These are phyloP conservation scores for Ajuga chamaepitys DNA, from an alignment of 257 asterid species.

Conservation along the genomic window DNA sequence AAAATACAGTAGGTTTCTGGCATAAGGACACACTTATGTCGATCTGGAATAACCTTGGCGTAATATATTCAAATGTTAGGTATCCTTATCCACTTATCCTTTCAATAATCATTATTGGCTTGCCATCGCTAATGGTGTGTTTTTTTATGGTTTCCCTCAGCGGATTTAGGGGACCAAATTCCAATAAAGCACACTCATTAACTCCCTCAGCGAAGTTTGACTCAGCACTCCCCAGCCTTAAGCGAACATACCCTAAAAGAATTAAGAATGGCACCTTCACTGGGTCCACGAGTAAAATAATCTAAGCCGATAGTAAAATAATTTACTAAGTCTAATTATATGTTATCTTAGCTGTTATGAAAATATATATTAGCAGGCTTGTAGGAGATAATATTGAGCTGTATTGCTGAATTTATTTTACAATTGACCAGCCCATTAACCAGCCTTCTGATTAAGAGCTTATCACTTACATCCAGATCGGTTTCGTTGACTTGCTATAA, in stretches of 20 bases:
- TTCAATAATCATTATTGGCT: not conserved
- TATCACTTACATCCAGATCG: not conserved
- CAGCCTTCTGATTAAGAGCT: not conserved
- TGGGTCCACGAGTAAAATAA: not conserved
- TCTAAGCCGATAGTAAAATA: too few relatives aligned
- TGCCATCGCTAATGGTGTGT: not conserved
- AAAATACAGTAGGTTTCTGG: not conserved
- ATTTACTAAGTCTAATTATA: not conserved
- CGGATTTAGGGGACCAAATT: too few relatives aligned
- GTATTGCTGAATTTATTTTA: not conserved
- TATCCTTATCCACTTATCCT: not conserved
- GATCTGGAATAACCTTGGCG: not conserved
- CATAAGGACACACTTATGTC: not conserved
- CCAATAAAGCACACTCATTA: too few relatives aligned
- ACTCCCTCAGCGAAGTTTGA: too few relatives aligned
- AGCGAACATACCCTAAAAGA: too few relatives aligned
- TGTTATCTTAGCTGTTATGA: not conserved
- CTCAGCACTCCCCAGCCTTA: too few relatives aligned
- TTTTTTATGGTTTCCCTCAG: too few relatives aligned
- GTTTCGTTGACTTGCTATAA: not conserved
- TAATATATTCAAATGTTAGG: not conserved
- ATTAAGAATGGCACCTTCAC: not conserved
- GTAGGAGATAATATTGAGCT: not conserved
- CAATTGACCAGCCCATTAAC: too few relatives aligned
- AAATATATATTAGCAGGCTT: not conserved